Evolutionary conservation across 2,329 filamentous ascomycete genomes (phyloP), one percentile per base, ranked within the genome.

Genomic region (Xylaria sp.): DNA sequence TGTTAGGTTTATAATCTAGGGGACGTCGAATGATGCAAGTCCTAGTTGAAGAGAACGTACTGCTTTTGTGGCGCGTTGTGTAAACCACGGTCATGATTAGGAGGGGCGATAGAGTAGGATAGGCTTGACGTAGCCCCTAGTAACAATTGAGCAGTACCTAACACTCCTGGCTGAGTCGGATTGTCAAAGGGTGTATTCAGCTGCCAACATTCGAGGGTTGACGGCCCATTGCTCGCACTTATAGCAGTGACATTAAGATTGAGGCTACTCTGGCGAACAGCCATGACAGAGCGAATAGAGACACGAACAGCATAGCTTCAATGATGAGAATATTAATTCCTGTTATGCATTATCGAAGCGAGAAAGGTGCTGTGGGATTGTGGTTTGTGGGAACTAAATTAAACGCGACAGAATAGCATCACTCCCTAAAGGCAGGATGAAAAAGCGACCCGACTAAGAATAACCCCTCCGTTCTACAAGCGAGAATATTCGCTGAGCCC

Each of bases 161-260:
- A 33, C 3, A 74, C 79, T 1, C 82, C 81, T 7, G 79, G 69
- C 33, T 77, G 56, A 3, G 71, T 72, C 7, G 80, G 81, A 1
- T 70, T 72, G n/a, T 73, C 54, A 67, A 83, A 83, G 8, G 78
- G 77, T 0, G 78, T 70, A 10, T 77, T 70, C n/a, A 84, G 70
- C 67, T 82, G 78, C 83, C 82, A 84, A 73, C 82, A 84, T 75
- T 84, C 80, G 18, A 84, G 74, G 0, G 75, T 78, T n/a, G 82
- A 84, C 4, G 73, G 71, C 69, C 79, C 79, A 64, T 80, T 73
- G 15, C 64, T 72, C 7, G 79, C 79, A 39, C 74, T 71, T 52
- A 84, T 70, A 31, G 82, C 79, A 10, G 82, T 84, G 55, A 83
- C 72, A 62, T 83, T 83, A 6, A 83, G 76, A 74, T 58, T 3